phyloP scores from a whole-genome alignment of 2,329 filamentous ascomycete species.

The Neonectria neomacrospora region DNA sequence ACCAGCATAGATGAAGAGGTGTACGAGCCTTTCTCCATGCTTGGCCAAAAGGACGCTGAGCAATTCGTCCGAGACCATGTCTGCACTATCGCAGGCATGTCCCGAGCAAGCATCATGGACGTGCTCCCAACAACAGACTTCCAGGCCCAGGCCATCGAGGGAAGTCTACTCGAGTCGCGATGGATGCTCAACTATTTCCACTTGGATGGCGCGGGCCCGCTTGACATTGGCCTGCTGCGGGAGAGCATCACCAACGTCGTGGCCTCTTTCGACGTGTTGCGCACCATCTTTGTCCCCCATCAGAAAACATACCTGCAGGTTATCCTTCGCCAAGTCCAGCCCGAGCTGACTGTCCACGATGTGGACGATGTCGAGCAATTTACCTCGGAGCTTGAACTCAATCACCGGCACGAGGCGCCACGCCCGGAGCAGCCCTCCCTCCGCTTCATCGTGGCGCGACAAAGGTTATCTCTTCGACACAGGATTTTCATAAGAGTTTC shows the following conservation, averaged over 20 bases:
- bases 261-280: constrained; percentile 30
- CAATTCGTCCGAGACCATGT: constrained; percentile 28
- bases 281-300: constrained; percentile 31
- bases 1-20: background rate
- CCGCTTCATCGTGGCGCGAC: constrained; percentile 21
- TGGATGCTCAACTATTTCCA: constrained; percentile 38
- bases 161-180: constrained; percentile 32
- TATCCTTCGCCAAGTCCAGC: constrained; percentile 26
- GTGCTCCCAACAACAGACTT: constrained; percentile 39
- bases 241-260: constrained; percentile 32
- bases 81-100: constrained; percentile 33
- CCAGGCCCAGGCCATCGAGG: constrained; percentile 29
- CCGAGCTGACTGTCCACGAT: constrained; percentile 18
- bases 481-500: constrained; percentile 31
- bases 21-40: constrained; percentile 27
- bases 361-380: constrained; percentile 25
- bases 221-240: constrained; percentile 19
- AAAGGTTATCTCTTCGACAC: constrained; percentile 19
- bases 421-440: constrained; percentile 17
- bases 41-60: constrained; percentile 15
- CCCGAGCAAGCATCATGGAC: constrained; percentile 37
- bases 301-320: constrained; percentile 28
- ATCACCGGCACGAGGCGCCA: background rate
- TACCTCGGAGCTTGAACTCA: constrained; percentile 8
- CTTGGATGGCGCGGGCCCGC: constrained; percentile 14